These are phyloP conservation scores for Metschnikowia anglica DNA, from an alignment of 805 yeast species.

Conservation along the genomic window DNA sequence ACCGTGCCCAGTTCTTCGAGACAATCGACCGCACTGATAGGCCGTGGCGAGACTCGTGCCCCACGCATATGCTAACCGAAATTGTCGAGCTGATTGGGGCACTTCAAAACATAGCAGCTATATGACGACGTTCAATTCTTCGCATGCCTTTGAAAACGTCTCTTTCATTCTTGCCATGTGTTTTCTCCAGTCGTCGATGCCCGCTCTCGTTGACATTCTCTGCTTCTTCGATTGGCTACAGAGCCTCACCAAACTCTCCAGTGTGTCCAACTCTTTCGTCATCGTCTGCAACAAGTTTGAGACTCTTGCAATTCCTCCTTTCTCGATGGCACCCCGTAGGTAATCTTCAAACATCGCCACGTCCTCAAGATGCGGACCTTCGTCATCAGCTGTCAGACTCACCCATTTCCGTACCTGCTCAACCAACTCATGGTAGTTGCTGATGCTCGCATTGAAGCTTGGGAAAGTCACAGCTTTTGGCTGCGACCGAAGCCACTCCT, in stretches of 20 bases:
- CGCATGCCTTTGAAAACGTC: constrained; percentile 8
- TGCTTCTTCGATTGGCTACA: neutral
- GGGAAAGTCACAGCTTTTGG: neutral
- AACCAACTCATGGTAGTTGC: constrained; percentile 9
- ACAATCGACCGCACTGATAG: no score
- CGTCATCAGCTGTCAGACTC: constrained; percentile 11
- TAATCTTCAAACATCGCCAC: constrained; percentile 12
- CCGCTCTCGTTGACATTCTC: constrained; percentile 1
- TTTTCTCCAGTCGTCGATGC: constrained; percentile 24
- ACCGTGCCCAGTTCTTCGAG: no score
- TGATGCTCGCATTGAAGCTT: constrained; percentile 4
- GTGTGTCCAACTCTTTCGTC: constrained; percentile 5
- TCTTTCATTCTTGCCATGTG: constrained; percentile 8
- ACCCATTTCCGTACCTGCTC: constrained; percentile 17
- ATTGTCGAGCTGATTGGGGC: no score
- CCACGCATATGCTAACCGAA: no score
- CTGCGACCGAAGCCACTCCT: constrained; percentile 16
- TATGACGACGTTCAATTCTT: constrained; percentile 8
- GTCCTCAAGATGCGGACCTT: constrained; percentile 21
- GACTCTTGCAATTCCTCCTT: constrained; percentile 9
- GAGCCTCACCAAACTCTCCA: constrained; percentile 11
- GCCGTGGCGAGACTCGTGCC: no score
- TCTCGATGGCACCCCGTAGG: constrained; percentile 3
- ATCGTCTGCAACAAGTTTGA: constrained; percentile 9
- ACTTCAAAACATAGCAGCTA: neutral